These are phyloP conservation scores for Deinandra increscens DNA, from an alignment of 129 eudicot genomes.

Conservation along the genomic window DNA sequence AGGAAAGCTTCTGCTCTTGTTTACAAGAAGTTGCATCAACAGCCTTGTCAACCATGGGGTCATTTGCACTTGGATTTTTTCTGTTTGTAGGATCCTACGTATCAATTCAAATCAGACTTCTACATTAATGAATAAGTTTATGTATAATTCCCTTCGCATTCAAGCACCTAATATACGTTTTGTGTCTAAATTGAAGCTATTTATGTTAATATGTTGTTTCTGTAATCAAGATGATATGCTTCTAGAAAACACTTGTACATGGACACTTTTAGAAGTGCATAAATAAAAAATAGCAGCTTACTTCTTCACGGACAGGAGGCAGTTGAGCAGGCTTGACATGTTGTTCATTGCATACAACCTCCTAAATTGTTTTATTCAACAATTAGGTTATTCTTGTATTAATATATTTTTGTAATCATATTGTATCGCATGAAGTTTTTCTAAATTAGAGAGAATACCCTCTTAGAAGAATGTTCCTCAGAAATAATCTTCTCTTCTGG, in stretches of 20 bases:
- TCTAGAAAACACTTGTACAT: neutral
- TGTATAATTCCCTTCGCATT: constrained; percentile 1
- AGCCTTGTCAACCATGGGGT: constrained; percentile 63
- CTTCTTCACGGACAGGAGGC: constrained; percentile 53
- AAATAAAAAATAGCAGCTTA: constrained; percentile 28
- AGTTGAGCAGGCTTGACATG: constrained; percentile 36
- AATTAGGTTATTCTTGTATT: neutral
- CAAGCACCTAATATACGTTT: neutral
- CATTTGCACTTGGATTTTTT: constrained; percentile 9
- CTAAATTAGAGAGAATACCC: constrained; percentile 21
- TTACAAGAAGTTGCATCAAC: constrained; percentile 48
- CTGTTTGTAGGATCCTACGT: constrained; percentile 34
- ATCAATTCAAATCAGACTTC: neutral
- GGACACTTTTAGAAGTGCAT: neutral
- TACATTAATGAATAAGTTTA: neutral
- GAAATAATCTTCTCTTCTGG: constrained; percentile 63
- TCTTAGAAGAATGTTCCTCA: constrained; percentile 54
- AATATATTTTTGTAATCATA: no score
- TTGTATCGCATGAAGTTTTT: no score
- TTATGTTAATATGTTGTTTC: neutral
- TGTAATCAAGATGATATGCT: neutral
- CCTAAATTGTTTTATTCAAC: no score
- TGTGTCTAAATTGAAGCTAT: neutral
- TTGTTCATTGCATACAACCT: constrained; percentile 12
- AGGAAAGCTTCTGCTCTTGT: constrained; percentile 23